Base-by-base conservation (phyloP, 2,329 filamentous ascomycete genomes). In the Epichloe hybrida region DNA sequence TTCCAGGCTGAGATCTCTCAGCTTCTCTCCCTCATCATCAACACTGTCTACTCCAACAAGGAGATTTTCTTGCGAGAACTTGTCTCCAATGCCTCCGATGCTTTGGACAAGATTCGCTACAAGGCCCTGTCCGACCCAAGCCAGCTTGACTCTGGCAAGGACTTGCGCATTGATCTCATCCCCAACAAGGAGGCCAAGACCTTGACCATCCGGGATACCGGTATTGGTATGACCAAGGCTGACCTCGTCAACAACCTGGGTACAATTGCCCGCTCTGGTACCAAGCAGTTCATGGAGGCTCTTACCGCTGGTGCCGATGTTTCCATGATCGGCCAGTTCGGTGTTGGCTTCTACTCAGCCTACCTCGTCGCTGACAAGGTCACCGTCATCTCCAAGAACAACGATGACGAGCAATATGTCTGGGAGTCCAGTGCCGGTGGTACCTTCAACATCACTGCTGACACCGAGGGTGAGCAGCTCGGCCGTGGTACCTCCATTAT, bases 1-100 rank as follows among this genome's bases (percentile, higher is more conserved):
- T 98, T 97, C 80, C 93, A 98, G 86, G 93, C 93, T 86, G 93
- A 98, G 87, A 98, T 98, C 71, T 97, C 91, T 86, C 93, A 98
- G 88, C 88, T 98, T 61, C 86, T 98, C 70, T 89, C 85, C 63
- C 87, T 98, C 71, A 98, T 98, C 76, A 98, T 98, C 83, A 98
- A 98, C 87, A 97, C 93, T 61, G 93, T 98, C 78, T 98, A 97
- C 82, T 96, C 90, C 64, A 98, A 98, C 86, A 98, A 98, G 82
- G 93, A 97, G 77, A 97, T 98, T 71, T 98, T 98, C 84, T 77
- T 98, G 66, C 80, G 93, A 85, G 93, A 98, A 77, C 71, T 98
- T 64, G 88, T 98, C 68, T 97, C 93, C 76, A 98, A 98, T 77
- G 85, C 86, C 69, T 97, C 91, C 66, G 93, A 98, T 85, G 93